Evolutionary conservation across 176 grass and related monocot species (phyloP).

Genomic region (Cenchrus purpureus): DNA sequence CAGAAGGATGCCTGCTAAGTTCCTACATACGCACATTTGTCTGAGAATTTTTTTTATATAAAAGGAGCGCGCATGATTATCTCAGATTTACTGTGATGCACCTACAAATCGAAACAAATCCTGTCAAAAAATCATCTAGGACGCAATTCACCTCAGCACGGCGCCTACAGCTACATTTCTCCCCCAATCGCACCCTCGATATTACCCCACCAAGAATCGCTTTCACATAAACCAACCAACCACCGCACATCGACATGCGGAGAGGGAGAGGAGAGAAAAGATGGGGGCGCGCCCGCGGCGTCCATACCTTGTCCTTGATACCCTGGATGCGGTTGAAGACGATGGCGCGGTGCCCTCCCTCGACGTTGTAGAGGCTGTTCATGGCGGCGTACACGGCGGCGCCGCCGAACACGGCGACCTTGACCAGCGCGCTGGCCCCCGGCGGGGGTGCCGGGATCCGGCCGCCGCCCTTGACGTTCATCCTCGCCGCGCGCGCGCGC

Average conservation of each 20-base stretch:
- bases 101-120: background rate
- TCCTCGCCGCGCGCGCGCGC: slow-evolving; percentile 27
- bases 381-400: slow-evolving; percentile 64
- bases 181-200: background rate
- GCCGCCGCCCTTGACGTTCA: slow-evolving; percentile 65
- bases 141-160: background rate
- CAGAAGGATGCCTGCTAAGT: background rate
- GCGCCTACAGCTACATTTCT: background rate
- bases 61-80: background rate
- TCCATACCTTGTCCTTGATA: slow-evolving; percentile 69
- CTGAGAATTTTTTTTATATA: too few relatives aligned
- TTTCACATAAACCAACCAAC: background rate
- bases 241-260: background rate
- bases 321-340: slow-evolving; percentile 90
- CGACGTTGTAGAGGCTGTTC: slow-evolving; percentile 89
- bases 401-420: slow-evolving; percentile 71
- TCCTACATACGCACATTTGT: too few relatives aligned
- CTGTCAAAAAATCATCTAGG: background rate
- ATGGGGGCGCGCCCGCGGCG: background rate
- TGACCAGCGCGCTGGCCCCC: slow-evolving; percentile 50
- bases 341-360: slow-evolving; percentile 81
- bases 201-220: background rate
- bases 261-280: background rate
- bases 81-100: background rate
- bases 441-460: slow-evolving; percentile 55